Base-by-base conservation (phyloP, 2,329 filamentous ascomycete species). In the Colletotrichum scovillei region DNA sequence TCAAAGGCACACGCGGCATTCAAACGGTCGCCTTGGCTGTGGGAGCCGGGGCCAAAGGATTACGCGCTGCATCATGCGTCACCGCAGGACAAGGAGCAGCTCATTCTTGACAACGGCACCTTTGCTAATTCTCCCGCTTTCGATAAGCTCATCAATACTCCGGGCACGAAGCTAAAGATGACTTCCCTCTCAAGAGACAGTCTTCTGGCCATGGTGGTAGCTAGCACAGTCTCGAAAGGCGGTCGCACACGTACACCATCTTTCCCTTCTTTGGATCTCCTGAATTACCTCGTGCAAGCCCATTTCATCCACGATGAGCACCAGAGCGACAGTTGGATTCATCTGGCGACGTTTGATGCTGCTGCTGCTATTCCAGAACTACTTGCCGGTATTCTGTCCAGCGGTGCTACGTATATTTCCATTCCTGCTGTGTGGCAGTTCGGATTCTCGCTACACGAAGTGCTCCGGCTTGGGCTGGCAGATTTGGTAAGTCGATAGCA, bases 401-500 rank as follows among this genome's bases (percentile, higher is more conserved):
- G 80, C 12, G 83, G 81, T 2, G 84, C 84, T 0, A 80, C 83
- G 0, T 67, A 81, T 12, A 84, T 83, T 1, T 78, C 79, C 0
- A 79, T 83, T 2, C 80, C 82, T 14, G 80, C 82, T 0, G 76
- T 86, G 4, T 76, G 81, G 11, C 84, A 83, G 6, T 76, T 86
- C 24, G 84, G 84, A 0, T 84, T 81, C 74, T 84, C 84, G 1
- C 75, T 86, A 30, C 78, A 84, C 28, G 84, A 86, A 67, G 81
- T 81, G 30, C 76, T 83, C 11, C 78, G 82, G 5, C 63, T 79
- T n/a, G 77, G 80, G 11, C 74, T 83, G 56, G 74, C 75, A 5
- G 71, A 75, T 35, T 56, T 74, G 59, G 76, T 76, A 56, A 67
- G 76, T 11, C 42, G 16, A 49, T 11, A n/a, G 19, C 42, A 8